Evolutionary conservation across 768 basidiomycete species (phyloP).

Genomic region (Auriculariales sp.): DNA sequence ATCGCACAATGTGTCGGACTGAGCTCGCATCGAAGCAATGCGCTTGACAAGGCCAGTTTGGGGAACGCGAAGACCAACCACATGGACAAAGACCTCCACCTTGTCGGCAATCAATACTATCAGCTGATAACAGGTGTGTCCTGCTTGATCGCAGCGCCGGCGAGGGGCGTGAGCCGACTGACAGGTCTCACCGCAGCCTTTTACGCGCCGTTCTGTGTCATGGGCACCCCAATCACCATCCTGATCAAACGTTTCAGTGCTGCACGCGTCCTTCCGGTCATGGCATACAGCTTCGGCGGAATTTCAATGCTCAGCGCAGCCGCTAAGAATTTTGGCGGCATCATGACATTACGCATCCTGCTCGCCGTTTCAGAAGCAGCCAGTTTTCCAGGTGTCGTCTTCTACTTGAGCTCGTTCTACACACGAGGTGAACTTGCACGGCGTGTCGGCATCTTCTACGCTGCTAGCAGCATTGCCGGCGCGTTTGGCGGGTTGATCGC

Average conservation of each 20-base stretch:
- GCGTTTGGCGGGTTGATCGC: constrained; percentile 13
- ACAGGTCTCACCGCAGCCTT: constrained; percentile 15
- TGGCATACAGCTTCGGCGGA: constrained; percentile 34
- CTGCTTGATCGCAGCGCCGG: constrained; percentile 21
- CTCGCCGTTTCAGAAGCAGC: constrained; percentile 37
- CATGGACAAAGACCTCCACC: constrained; percentile 26
- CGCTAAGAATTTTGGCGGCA: constrained; percentile 32
- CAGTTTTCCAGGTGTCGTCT: constrained; percentile 33
- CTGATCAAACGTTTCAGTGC: constrained; percentile 34
- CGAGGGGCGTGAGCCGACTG: constrained; percentile 30
- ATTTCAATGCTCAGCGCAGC: constrained; percentile 32
- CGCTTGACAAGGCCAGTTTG: constrained; percentile 34
- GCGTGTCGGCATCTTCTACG: constrained; percentile 35
- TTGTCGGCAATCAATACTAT: constrained; percentile 37
- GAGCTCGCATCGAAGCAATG: constrained; percentile 17
- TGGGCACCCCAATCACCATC: constrained; percentile 34
- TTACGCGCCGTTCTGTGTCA: constrained; percentile 16
- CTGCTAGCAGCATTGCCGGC: constrained; percentile 10
- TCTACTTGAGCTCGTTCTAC: constrained; percentile 38
- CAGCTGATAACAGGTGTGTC: constrained; percentile 34
- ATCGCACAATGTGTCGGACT: too few relatives aligned
- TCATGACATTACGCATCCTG: constrained; percentile 34
- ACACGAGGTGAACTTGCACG: constrained; percentile 36
- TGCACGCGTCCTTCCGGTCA: constrained; percentile 29
- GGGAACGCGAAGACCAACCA: constrained; percentile 38